Evolutionary conservation across 140 eudicot species (phyloP).

Genomic region (Oenanthe javanica): DNA sequence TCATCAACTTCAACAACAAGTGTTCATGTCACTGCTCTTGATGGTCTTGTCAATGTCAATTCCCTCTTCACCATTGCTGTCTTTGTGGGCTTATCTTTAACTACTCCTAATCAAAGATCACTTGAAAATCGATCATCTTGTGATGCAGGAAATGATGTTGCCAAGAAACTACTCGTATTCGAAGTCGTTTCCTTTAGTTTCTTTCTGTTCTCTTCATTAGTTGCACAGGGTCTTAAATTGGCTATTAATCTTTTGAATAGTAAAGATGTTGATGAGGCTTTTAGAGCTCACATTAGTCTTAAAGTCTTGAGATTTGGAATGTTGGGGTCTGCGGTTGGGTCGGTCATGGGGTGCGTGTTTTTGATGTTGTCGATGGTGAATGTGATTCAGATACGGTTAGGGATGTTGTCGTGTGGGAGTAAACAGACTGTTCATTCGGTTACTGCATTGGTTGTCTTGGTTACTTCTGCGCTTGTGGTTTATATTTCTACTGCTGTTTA

Average conservation of each 20-base stretch:
- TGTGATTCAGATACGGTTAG: slow-evolving; percentile 71
- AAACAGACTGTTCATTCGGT: slow-evolving; percentile 44
- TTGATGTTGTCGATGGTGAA: slow-evolving; percentile 81
- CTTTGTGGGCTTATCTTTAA: slow-evolving; percentile 70
- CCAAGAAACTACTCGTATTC: slow-evolving; percentile 55
- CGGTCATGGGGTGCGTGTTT: slow-evolving; percentile 85
- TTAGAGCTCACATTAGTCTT: slow-evolving; percentile 55
- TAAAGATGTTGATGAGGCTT: slow-evolving; percentile 53
- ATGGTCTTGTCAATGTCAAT: slow-evolving; percentile 72
- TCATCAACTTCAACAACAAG: slow-evolving; percentile 53
- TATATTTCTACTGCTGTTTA: slow-evolving; percentile 76
- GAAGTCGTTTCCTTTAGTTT: slow-evolving; percentile 85
- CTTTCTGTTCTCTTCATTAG: slow-evolving; percentile 78
- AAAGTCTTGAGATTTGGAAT: slow-evolving; percentile 66
- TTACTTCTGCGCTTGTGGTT: slow-evolving; percentile 70
- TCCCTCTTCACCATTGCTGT: slow-evolving; percentile 76
- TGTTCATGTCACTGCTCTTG: slow-evolving; percentile 77
- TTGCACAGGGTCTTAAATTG: slow-evolving; percentile 83
- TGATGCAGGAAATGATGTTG: slow-evolving; percentile 54
- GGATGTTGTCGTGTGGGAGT: slow-evolving; percentile 76
- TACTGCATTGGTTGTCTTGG: slow-evolving; percentile 52
- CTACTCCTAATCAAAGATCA: slow-evolving; percentile 56
- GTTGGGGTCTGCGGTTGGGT: slow-evolving; percentile 77
- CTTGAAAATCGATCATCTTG: slow-evolving; percentile 50
- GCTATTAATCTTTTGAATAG: slow-evolving; percentile 72